Evolutionary conservation across 768 basidiomycete genomes (phyloP), one percentile per base, ranked within the genome.

Genomic region (Dioszegia hungarica): DNA sequence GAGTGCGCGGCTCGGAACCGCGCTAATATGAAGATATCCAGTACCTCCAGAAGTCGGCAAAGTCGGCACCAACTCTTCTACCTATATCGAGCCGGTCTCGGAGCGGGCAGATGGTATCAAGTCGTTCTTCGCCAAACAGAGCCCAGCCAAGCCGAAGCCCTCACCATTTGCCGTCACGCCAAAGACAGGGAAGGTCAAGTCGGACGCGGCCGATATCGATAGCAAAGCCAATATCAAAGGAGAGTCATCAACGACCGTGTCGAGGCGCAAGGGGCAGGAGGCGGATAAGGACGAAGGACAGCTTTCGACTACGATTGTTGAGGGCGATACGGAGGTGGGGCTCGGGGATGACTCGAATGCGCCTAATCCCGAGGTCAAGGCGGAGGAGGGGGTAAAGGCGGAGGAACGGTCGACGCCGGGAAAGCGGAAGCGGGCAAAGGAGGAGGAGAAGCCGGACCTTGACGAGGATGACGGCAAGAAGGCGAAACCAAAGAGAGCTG

Each of bases 1-100:
- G 60, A 46, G 83, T 77, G 14, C 31, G 4, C 31, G 19, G 11
- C 3, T 5, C 5, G 22, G 27, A 38, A 31, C 22, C 17, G 19
- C 37, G 33, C 41, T 28, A n/a, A 43, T 19, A 22, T 22, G 9
- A 60, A 93, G 91, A 68, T 95, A 93, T 70, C 83, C 83, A 56
- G 93, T 95, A 0, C 89, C 89, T 0, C 84, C 83, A 62, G 93
- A 95, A 78, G 85, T 95, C 0, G 93, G 92, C 0, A 93, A 87
- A 75, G 87, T 97, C 3, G 89, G 90, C 8, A 84, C 79, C 8
- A 87, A 98, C 67, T 90, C 88, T 1, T 77, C 87, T 0, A 81
- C 84, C 0, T 95, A 88, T 73, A 85, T 95, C 51, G 81, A 89
- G 64, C 91, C 93, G 0, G 77, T 95, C 19, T 78, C 84, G 9